Conservation (phyloP, 139 green algal genomes). For the Volvox africanus region DNA sequence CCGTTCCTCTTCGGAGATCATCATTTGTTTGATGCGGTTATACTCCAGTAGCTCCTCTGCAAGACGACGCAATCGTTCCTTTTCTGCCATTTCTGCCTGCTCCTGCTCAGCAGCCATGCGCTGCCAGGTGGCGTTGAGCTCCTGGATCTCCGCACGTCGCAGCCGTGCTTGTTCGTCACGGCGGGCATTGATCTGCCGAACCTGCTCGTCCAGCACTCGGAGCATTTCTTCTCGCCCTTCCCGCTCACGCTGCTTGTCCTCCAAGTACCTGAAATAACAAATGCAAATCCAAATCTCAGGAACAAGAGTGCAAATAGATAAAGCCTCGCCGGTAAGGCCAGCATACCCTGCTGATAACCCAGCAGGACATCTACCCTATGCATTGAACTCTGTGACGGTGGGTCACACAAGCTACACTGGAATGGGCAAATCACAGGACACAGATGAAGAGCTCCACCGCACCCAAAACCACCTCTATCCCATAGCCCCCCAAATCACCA, state of each 20-base stretch:
- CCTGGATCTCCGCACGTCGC: constrained; percentile 58
- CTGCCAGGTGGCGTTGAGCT: constrained; percentile 43
- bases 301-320: too few species aligned
- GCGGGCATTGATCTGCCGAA: constrained; percentile 54
- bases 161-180: constrained; percentile 50
- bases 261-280: constrained; percentile 36
- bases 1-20: constrained; percentile 63
- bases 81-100: constrained; percentile 54
- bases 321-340: too few species aligned
- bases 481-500: constrained; percentile 46
- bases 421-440: too few species aligned
- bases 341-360: too few species aligned
- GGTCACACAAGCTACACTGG: too few species aligned
- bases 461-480: constrained; percentile 11
- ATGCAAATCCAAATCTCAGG: neutral
- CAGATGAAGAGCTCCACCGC: too few species aligned
- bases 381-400: too few species aligned
- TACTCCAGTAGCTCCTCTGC: constrained; percentile 70
- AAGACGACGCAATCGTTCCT: constrained; percentile 58
- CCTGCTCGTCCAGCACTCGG: constrained; percentile 65
- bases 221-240: constrained; percentile 47
- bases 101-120: constrained; percentile 53
- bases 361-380: too few species aligned
- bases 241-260: constrained; percentile 58
- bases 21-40: constrained; percentile 66